Evolutionary conservation across 805 yeast genomes (phyloP).

Genomic region (Clavispora santaluciae): DNA sequence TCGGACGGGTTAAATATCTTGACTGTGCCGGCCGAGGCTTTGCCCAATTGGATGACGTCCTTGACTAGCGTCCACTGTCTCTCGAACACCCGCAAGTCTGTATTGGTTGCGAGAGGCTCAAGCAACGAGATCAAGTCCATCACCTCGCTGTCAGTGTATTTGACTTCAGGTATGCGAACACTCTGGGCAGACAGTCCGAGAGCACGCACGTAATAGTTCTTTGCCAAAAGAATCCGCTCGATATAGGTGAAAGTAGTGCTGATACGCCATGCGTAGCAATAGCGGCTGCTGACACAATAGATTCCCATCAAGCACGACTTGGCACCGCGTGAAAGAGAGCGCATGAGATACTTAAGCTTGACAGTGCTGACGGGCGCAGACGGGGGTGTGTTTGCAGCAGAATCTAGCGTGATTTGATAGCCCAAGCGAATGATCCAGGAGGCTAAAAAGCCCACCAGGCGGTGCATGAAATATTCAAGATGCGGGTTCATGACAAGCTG

Average conservation of each 20-base stretch:
- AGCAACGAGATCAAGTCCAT: conserved; percentile 4
- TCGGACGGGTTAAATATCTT: conserved; percentile 7
- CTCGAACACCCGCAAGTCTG: background rate
- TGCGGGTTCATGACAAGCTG: conserved; percentile 11
- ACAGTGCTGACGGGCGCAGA: background rate
- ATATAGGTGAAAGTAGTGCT: conserved; percentile 13
- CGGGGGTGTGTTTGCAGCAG: background rate
- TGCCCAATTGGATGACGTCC: conserved; percentile 8
- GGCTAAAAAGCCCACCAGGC: conserved; percentile 7
- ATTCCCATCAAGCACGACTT: conserved; percentile 12
- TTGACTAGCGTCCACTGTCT: conserved; percentile 5
- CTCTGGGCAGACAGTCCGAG: background rate
- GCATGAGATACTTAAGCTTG: conserved; percentile 5
- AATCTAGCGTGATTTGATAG: conserved; percentile 2
- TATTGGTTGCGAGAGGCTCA: background rate
- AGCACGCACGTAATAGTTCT: conserved; percentile 8
- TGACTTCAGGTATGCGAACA: background rate
- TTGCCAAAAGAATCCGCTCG: conserved; percentile 6
- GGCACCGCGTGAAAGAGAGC: conserved; percentile 4
- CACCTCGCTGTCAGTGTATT: conserved; percentile 4
- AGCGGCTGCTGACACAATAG: conserved; percentile 12
- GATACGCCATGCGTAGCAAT: conserved; percentile 18
- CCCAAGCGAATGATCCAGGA: conserved; percentile 11
- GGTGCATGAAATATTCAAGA: conserved; percentile 11
- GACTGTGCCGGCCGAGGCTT: background rate